Percentiles rank a stretch among this genome's conserved stretches.
These are phyloP conservation scores for Russula sp. DNA, from an alignment of 768 basidiomycete species.

Conservation along the genomic window DNA sequence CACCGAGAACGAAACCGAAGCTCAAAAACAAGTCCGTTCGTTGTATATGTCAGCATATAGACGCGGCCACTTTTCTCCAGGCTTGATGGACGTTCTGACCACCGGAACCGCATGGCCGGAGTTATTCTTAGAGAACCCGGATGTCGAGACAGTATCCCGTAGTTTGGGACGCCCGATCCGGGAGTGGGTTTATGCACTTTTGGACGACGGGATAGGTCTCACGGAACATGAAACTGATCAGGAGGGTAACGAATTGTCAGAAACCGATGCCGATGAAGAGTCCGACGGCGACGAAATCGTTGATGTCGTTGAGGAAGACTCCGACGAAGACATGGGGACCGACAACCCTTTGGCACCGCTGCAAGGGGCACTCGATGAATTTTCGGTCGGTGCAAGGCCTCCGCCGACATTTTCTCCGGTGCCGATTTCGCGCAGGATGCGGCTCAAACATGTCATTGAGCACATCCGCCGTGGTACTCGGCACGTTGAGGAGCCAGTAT, in stretches of 20 bases:
- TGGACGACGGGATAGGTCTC: slow-evolving; percentile 64
- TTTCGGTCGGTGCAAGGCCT: slow-evolving; percentile 35
- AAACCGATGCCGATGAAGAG: slow-evolving; percentile 33
- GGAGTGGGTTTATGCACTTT: slow-evolving; percentile 58
- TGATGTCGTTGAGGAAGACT: slow-evolving; percentile 61
- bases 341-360: slow-evolving; percentile 62
- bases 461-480: slow-evolving; percentile 67
- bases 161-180: slow-evolving; percentile 60
- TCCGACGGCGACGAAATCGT: slow-evolving; percentile 56
- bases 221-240: slow-evolving; percentile 31
- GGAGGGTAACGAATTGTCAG: slow-evolving; percentile 26
- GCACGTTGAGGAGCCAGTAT: slow-evolving; percentile 52
- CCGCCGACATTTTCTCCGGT: slow-evolving; percentile 36
- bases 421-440: slow-evolving; percentile 22
- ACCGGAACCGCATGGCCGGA: slow-evolving; percentile 65
- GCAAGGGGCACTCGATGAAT: slow-evolving; percentile 57
- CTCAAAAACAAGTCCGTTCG: slow-evolving; percentile 34
- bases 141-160: slow-evolving; percentile 57
- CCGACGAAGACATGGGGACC: slow-evolving; percentile 38
- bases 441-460: slow-evolving; percentile 38
- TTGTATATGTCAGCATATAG: slow-evolving; percentile 62
- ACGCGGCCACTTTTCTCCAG: slow-evolving; percentile 48
- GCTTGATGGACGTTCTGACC: slow-evolving; percentile 52
- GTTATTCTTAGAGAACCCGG: slow-evolving; percentile 74
- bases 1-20: slow-evolving; percentile 9